A percentile compares a stretch with the other conserved stretches of the same genome.
phyloP scores from a whole-genome alignment of 176 grass and related monocot genomes.

The Oryza meridionalis region DNA sequence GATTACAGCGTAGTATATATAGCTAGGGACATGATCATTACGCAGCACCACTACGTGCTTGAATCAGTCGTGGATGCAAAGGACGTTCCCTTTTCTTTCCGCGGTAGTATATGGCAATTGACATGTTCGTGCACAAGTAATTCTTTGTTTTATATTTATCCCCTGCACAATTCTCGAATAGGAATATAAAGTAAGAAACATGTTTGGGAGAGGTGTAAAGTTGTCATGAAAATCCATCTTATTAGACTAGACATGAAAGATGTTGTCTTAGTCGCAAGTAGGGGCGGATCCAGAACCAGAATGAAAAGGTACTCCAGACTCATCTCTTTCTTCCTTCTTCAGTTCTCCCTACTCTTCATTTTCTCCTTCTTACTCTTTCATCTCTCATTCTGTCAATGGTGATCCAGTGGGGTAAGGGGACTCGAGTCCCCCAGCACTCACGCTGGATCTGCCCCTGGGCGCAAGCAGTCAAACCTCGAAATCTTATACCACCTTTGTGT shows the following conservation, averaged over 20 bases:
- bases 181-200: not conserved
- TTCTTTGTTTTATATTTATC: not conserved
- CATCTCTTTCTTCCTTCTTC: too few species aligned
- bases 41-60: not conserved
- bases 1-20: not conserved
- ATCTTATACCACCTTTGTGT: too few species aligned
- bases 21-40: slow-evolving; percentile 36
- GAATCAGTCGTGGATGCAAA: slow-evolving; percentile 16
- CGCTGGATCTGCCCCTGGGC: too few species aligned
- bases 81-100: not conserved
- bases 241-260: not conserved
- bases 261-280: too few species aligned
- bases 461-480: too few species aligned
- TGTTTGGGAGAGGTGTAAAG: not conserved
- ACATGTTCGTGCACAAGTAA: not conserved
- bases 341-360: too few species aligned
- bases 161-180: not conserved
- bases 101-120: not conserved
- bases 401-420: too few species aligned
- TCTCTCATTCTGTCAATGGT: too few species aligned
- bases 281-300: too few species aligned
- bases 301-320: too few species aligned
- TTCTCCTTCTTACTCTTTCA: too few species aligned
- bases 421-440: too few species aligned
- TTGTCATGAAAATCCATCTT: not conserved